phyloP scores from a whole-genome alignment of 352 stramenopile genomes.

The Aphanomyces astaci region DNA sequence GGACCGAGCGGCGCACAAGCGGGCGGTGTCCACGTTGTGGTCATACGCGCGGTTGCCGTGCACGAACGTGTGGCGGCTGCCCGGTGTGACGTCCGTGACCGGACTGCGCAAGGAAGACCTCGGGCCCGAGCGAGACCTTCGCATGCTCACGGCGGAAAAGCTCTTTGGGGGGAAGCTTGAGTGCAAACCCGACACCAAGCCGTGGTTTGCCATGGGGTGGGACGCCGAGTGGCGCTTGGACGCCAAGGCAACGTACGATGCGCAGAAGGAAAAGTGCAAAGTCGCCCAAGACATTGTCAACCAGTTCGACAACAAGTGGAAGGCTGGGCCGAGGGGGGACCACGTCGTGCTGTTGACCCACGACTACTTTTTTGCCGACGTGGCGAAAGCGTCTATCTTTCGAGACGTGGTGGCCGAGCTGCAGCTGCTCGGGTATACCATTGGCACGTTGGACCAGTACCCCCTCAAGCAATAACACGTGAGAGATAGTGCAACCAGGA shows the following conservation, averaged over 20 bases:
- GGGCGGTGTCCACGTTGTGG: not conserved
- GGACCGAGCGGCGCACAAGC: not conserved
- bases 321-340: not conserved
- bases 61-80: conserved; percentile 7
- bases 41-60: conserved; percentile 9
- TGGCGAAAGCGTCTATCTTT: conserved; percentile 2
- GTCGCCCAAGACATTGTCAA: not conserved
- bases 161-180: not conserved
- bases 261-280: not conserved
- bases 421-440: conserved; percentile 1
- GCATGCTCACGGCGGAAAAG: not conserved
- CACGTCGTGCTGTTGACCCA: conserved; percentile 13
- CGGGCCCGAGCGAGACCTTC: not conserved
- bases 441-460: conserved; percentile 9
- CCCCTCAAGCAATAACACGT: not conserved
- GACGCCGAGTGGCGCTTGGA: conserved; percentile 5
- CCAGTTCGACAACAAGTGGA: not conserved
- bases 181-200: conserved; percentile 2
- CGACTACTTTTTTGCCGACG: not conserved
- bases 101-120: not conserved
- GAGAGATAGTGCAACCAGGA: too few species aligned
- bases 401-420: conserved; percentile 14
- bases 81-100: not conserved
- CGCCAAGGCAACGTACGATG: not conserved
- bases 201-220: conserved; percentile 4